Percentiles rank a stretch among this genome's conserved stretches.
phyloP scores from a whole-genome alignment of 164 flowering plant genomes.

The Brasenia schreberi region DNA sequence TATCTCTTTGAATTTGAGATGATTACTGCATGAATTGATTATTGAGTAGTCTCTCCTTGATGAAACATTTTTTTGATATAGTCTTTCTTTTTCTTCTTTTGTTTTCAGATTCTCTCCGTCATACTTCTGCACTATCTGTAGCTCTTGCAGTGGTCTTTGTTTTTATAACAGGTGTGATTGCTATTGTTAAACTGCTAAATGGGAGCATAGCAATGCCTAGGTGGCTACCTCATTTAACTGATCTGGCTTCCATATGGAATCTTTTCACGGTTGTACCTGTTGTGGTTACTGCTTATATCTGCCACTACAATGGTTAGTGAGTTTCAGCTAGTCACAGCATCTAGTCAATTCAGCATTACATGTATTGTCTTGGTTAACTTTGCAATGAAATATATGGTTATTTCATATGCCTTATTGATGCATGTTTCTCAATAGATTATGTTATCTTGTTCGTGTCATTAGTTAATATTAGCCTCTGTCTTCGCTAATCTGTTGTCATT shows the following conservation, averaged over 20 bases:
- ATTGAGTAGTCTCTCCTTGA: no score
- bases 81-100: not conserved
- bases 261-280: slow-evolving; percentile 62
- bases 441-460: no score
- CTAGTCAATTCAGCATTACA: no score
- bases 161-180: slow-evolving; percentile 41
- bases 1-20: no score
- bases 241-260: slow-evolving; percentile 54
- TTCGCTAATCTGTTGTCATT: no score
- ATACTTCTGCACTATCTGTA: slow-evolving; percentile 69
- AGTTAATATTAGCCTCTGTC: no score
- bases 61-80: no score
- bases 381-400: no score
- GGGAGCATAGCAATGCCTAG: slow-evolving; percentile 47
- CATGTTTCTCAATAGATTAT: no score
- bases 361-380: no score
- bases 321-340: slow-evolving; percentile 1
- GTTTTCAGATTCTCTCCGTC: slow-evolving; percentile 55
- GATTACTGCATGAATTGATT: no score
- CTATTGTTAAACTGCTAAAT: slow-evolving; percentile 25
- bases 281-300: slow-evolving; percentile 62
- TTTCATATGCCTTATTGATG: no score
- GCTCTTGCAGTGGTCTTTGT: slow-evolving; percentile 64
- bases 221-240: slow-evolving; percentile 34
- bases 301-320: slow-evolving; percentile 56